Percentiles rank a stretch among this genome's conserved stretches.
These are phyloP conservation scores for Penicillium freii DNA, from an alignment of 2,329 filamentous ascomycete genomes.

Conservation along the genomic window DNA sequence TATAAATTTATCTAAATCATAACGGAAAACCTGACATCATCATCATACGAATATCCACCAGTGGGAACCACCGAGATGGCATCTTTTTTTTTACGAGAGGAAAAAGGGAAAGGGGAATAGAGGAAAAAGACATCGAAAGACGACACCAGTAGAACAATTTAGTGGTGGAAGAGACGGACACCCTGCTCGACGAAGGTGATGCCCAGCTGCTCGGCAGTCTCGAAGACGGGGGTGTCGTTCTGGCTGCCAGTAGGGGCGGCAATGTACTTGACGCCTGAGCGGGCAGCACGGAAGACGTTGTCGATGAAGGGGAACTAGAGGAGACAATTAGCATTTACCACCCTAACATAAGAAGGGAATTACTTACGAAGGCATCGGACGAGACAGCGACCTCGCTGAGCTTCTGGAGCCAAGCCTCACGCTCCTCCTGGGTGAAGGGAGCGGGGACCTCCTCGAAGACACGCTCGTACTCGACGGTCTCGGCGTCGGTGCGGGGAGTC, in stretches of 20 bases:
- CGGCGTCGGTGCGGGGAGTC: slow-evolving; percentile 76
- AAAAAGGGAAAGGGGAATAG: slow-evolving; percentile 1
- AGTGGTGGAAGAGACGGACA: slow-evolving; percentile 93
- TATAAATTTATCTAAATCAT: slow-evolving; percentile 21
- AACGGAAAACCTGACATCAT: slow-evolving; percentile 28
- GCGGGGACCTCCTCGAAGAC: slow-evolving; percentile 86
- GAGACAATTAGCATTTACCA: not conserved
- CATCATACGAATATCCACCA: slow-evolving; percentile 21
- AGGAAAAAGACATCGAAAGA: slow-evolving; percentile 3
- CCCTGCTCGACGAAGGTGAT: slow-evolving; percentile 97
- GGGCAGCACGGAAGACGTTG: slow-evolving; percentile 87
- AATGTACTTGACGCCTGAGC: slow-evolving; percentile 93
- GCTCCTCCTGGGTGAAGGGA: slow-evolving; percentile 80
- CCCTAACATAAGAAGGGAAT: not conserved
- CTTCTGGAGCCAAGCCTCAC: slow-evolving; percentile 80
- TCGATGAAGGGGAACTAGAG: slow-evolving; percentile 91
- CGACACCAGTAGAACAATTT: slow-evolving; percentile 31
- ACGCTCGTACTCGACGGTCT: slow-evolving; percentile 81
- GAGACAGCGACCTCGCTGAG: slow-evolving; percentile 74
- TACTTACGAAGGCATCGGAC: slow-evolving; percentile 88
- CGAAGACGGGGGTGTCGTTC: slow-evolving; percentile 55
- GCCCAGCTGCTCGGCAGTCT: slow-evolving; percentile 84
- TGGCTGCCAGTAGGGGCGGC: slow-evolving; percentile 80
- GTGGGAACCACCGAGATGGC: slow-evolving; percentile 3
- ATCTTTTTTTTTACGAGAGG: slow-evolving; percentile 15